Evolutionary conservation across 2,329 filamentous ascomycete species (phyloP).

Genomic region (Blumeriella jaapii): DNA sequence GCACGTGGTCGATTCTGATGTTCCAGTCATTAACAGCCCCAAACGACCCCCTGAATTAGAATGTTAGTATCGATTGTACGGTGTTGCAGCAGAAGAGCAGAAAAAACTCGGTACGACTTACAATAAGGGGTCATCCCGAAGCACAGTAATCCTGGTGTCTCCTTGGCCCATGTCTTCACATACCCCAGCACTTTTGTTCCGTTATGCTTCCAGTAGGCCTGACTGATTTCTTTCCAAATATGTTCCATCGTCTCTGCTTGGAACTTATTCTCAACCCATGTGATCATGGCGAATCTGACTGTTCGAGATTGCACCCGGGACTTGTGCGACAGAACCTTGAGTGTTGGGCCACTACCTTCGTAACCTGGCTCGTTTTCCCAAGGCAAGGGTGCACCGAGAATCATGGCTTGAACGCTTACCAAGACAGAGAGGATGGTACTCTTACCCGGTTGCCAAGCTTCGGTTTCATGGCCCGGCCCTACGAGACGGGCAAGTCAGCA

Average conservation of each 20-base stretch:
- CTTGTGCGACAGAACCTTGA: constrained; percentile 8
- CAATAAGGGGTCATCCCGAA: constrained; percentile 5
- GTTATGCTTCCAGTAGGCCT: constrained; percentile 13
- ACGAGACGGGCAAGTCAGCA: background rate
- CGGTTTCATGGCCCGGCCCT: constrained; percentile 1
- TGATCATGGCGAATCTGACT: constrained; percentile 16
- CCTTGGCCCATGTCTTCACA: constrained; percentile 11
- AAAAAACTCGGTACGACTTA: no score
- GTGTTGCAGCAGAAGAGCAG: no score
- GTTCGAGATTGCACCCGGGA: constrained; percentile 14
- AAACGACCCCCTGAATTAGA: no score
- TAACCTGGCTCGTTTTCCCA: constrained; percentile 18
- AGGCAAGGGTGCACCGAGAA: constrained; percentile 16
- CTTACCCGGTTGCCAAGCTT: constrained; percentile 14
- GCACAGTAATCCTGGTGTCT: constrained; percentile 9
- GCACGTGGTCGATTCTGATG: background rate
- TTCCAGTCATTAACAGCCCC: background rate
- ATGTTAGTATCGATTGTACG: no score
- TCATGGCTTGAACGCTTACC: constrained; percentile 19
- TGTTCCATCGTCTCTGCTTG: constrained; percentile 6
- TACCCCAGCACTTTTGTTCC: constrained; percentile 7
- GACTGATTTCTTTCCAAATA: constrained; percentile 16
- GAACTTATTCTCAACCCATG: constrained; percentile 14
- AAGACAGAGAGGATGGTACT: constrained; percentile 18
- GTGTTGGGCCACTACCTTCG: constrained; percentile 4